Evolutionary conservation across 306 rosid genomes (phyloP).

Genomic region (Luffa aegyptiaca): DNA sequence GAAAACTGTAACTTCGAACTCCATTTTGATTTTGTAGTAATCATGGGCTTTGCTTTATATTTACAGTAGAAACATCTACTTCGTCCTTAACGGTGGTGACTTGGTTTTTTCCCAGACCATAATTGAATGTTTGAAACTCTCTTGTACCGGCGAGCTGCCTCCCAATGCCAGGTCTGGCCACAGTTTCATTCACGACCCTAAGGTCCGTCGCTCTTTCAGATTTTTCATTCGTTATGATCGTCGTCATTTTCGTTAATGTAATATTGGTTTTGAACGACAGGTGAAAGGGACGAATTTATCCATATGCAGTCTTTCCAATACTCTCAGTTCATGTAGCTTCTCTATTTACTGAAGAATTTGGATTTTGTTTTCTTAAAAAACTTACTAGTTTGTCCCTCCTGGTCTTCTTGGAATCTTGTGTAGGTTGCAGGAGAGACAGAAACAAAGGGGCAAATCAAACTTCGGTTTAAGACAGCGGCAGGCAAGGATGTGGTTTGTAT

Average conservation of each 20-base stretch:
- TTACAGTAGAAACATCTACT: not conserved
- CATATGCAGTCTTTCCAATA: not conserved
- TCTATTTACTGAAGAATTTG: not conserved
- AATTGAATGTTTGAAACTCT: slow-evolving; percentile 92
- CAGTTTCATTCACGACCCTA: slow-evolving; percentile 95
- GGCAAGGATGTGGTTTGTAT: slow-evolving; percentile 82
- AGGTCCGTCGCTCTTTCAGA: slow-evolving; percentile 27
- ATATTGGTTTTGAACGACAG: not conserved
- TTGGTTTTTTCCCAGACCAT: slow-evolving; percentile 40
- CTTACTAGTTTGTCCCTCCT: not conserved
- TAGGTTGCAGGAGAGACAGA: slow-evolving; percentile 93
- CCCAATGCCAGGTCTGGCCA: slow-evolving; percentile 96
- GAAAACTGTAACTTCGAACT: slow-evolving; percentile 39
- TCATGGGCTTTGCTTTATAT: not conserved
- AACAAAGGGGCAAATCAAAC: slow-evolving; percentile 93
- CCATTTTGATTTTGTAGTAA: not conserved
- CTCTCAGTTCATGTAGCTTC: not conserved
- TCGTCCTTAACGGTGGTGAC: not conserved
- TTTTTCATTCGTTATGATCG: not conserved
- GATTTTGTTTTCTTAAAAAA: not conserved
- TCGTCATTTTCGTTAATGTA: not conserved
- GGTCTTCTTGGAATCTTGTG: not conserved
- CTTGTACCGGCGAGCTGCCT: slow-evolving; percentile 94
- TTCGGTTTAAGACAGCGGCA: slow-evolving; percentile 79
- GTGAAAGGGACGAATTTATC: not conserved